Conservation (phyloP, 2,329 filamentous ascomycete genomes). For the Aureobasidium sp. region DNA sequence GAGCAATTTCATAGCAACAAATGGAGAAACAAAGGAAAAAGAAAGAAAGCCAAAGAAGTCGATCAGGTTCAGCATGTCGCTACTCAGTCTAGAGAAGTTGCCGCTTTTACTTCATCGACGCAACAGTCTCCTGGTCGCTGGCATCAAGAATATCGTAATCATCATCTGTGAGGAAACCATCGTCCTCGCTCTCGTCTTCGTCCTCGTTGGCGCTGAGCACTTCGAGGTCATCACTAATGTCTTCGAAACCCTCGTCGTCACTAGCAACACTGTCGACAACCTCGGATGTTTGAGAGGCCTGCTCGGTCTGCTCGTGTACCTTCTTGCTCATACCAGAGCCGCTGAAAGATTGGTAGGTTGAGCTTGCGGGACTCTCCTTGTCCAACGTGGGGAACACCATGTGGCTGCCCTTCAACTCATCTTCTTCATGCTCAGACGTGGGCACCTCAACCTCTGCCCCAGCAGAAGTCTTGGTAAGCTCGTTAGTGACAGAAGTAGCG, state of each 20-base stretch:
- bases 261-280: constrained; percentile 27
- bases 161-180: constrained; percentile 89
- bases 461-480: not conserved
- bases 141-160: constrained; percentile 97
- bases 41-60: not conserved
- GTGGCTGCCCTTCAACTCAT: constrained; percentile 45
- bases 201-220: constrained; percentile 45
- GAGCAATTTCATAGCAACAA: not conserved
- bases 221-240: constrained; percentile 47
- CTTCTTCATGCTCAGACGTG: constrained; percentile 26
- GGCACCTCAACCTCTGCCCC: constrained; percentile 26
- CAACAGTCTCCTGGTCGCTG: constrained; percentile 68
- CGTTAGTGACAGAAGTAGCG: not conserved
- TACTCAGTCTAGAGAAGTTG: not conserved
- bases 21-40: not conserved
- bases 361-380: constrained; percentile 80
- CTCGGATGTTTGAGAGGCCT: constrained; percentile 42
- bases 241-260: constrained; percentile 37
- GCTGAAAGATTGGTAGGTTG: constrained; percentile 59
- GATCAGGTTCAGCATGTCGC: not conserved
- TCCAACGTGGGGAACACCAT: constrained; percentile 98
- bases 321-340: constrained; percentile 36
- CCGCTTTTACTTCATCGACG: constrained; percentile 17
- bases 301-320: constrained; percentile 51
- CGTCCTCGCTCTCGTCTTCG: constrained; percentile 55